Evolutionary conservation across 1,139 yeast genomes (phyloP), one percentile per base, ranked within the genome.

Genomic region (Hemisphaericaspora lyxosophila): DNA sequence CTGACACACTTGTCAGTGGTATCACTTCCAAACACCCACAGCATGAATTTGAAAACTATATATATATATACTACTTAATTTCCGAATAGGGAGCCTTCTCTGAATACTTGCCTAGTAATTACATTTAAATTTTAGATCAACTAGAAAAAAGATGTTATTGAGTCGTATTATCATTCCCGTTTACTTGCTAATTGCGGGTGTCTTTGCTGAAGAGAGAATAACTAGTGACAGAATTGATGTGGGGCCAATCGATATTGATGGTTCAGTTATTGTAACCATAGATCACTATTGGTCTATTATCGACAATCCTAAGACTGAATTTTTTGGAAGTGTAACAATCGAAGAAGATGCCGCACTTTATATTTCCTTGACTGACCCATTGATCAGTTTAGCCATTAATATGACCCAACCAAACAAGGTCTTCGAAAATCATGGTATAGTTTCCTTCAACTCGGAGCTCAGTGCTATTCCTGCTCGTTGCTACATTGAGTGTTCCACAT

Each of bases 101-200:
- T n/a, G n/a, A n/a, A n/a, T n/a, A n/a, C n/a, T n/a, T n/a, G n/a
- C n/a, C n/a, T n/a, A n/a, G n/a, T n/a, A n/a, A n/a, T n/a, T n/a
- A n/a, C n/a, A n/a, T n/a, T n/a, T n/a, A n/a, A n/a, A n/a, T n/a
- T n/a, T n/a, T n/a, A n/a, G n/a, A n/a, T n/a, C n/a, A n/a, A n/a
- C n/a, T n/a, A n/a, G n/a, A n/a, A 82, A 36, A 81, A 84, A 55
- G 50, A 62, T 2, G 88, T 13, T 25, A 25, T 25, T 25, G 13
- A 11, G 27, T 4, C 4, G 8, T 25, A 12, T 12, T 25, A 5
- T 25, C 7, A 7, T 25, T 12, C 27, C 6, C n/a, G 5, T 25
- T n/a, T 12, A 5, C 16, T 4, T 25, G n/a, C 13, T 13, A 12
- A 9, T 25, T 25, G 5, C 27, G 8, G 5, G 5, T 25, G 27